Conservation (phyloP, 2,329 filamentous ascomycete genomes). For the Colletotrichum plurivorum region DNA sequence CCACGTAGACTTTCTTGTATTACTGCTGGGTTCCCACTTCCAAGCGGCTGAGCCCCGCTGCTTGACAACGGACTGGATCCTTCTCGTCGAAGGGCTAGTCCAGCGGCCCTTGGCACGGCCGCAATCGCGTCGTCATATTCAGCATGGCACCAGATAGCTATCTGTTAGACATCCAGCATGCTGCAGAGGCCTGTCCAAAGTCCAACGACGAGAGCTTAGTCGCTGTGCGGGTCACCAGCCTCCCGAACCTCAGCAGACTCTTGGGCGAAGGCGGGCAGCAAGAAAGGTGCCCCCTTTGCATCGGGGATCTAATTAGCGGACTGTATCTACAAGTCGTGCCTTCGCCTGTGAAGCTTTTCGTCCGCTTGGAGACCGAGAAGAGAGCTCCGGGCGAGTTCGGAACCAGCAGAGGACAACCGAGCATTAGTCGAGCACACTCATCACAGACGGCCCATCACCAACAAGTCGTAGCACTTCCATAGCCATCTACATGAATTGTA, state of each 20-base stretch:
- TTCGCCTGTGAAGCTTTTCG: no score
- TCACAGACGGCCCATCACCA: no score
- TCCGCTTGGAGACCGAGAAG: no score
- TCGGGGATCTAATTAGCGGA: background rate
- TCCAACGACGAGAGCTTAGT: background rate
- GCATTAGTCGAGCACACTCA: no score
- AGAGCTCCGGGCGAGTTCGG: no score
- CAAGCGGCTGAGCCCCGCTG: background rate
- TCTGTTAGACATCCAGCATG: background rate
- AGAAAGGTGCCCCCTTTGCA: conserved; percentile 7
- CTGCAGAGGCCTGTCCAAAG: background rate
- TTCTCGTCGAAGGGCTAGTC: background rate
- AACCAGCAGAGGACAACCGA: no score
- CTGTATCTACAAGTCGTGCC: no score
- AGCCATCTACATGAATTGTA: no score
- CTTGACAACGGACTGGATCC: background rate
- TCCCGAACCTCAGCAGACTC: background rate
- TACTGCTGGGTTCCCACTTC: background rate
- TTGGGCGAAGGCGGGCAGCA: background rate
- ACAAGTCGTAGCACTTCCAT: no score
- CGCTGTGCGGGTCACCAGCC: conserved; percentile 4
- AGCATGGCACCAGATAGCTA: background rate
- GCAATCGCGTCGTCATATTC: background rate
- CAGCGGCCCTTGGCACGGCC: background rate
- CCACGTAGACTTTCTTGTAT: no score